Conservation (phyloP, 208 protist genomes). For the Endotrypanum monterogeii region DNA sequence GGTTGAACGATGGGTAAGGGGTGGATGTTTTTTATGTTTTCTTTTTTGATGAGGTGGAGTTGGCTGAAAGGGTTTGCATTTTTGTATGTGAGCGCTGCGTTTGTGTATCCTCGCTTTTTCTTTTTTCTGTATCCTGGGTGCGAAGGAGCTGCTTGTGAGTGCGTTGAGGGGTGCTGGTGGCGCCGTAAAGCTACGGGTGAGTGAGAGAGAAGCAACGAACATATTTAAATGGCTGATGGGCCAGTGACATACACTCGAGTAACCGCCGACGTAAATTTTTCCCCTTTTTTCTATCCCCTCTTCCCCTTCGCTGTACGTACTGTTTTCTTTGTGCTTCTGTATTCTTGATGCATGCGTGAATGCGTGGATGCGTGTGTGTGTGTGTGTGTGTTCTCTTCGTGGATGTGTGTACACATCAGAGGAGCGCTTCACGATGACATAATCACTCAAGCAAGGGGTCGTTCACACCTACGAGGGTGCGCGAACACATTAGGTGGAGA, state of each 20-base stretch:
- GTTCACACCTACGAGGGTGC: not conserved
- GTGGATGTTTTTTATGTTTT: not conserved
- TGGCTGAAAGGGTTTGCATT: not conserved
- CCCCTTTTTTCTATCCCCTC: not conserved
- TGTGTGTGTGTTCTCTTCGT: not conserved
- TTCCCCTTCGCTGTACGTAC: no score
- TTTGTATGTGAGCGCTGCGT: not conserved
- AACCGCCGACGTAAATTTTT: not conserved
- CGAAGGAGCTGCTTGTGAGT: not conserved
- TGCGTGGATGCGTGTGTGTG: not conserved
- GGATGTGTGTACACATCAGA: not conserved
- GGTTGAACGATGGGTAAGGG: not conserved
- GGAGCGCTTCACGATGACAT: not conserved
- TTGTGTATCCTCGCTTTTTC: not conserved
- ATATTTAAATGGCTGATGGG: not conserved
- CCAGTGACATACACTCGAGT: not conserved
- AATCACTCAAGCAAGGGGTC: not conserved
- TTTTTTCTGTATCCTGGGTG: not conserved
- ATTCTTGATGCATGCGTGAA: no score
- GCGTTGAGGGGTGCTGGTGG: not conserved
- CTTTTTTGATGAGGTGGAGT: not conserved
- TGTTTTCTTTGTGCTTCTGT: slow-evolving; percentile 6
- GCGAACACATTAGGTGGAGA: not conserved
- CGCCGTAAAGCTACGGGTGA: not conserved
- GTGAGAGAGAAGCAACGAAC: no score